A percentile compares a stretch with the other conserved stretches of the same genome.
These are phyloP conservation scores for Paratinospora sagittata DNA, from an alignment of 164 flowering plant genomes.

Conservation along the genomic window DNA sequence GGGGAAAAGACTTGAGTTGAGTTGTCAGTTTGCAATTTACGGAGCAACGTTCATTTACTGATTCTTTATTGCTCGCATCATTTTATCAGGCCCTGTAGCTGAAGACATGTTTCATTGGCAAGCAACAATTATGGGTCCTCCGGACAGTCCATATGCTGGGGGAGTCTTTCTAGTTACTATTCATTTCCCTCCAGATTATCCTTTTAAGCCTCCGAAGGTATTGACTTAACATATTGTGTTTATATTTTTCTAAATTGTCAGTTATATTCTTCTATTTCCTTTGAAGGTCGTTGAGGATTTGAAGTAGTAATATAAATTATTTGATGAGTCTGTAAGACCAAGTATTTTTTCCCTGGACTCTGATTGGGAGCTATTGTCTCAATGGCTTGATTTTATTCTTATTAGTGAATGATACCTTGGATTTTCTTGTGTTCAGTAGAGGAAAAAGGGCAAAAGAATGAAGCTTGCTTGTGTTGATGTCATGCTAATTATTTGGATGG, in stretches of 20 bases:
- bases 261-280: background rate
- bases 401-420: background rate
- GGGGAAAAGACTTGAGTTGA: no score
- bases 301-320: background rate
- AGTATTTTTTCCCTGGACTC: no score
- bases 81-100: slow-evolving; percentile 45
- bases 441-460: background rate
- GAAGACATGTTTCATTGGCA: slow-evolving; percentile 49
- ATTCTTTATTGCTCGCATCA: background rate
- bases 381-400: background rate
- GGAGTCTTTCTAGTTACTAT: slow-evolving; percentile 61
- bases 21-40: no score
- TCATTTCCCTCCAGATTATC: no score
- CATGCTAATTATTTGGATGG: background rate
- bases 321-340: no score
- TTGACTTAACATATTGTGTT: background rate
- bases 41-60: background rate
- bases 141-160: slow-evolving; percentile 49
- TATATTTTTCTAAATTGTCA: background rate
- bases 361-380: no score
- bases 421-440: no score
- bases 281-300: background rate
- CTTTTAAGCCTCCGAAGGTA: slow-evolving; percentile 71
- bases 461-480: background rate
- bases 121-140: slow-evolving; percentile 46